Conservation (phyloP, 345 rosid species). For the Salix caprea region DNA sequence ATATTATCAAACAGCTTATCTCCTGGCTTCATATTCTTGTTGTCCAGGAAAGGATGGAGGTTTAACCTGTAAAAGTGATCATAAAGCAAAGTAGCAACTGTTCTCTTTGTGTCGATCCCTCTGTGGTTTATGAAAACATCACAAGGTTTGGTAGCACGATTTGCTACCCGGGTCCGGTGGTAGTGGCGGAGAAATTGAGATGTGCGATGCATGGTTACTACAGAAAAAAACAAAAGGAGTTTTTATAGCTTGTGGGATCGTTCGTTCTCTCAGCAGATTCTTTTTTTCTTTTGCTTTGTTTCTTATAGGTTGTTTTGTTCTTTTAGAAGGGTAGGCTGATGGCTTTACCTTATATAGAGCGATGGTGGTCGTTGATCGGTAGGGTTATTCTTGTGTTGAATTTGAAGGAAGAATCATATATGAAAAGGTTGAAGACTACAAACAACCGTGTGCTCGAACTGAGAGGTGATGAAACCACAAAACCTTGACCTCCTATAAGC, state of each 20-base stretch:
- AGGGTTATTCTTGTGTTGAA: conserved; percentile 1
- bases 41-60: conserved; percentile 58
- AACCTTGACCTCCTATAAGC: conserved; percentile 2
- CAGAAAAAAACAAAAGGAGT: no score
- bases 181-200: conserved; percentile 12
- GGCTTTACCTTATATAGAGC: neutral
- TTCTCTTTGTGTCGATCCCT: conserved; percentile 62
- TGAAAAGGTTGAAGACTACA: neutral
- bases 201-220: conserved; percentile 22
- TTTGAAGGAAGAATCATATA: neutral
- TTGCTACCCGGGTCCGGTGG: conserved; percentile 6
- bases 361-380: neutral
- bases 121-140: conserved; percentile 76
- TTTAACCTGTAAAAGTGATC: conserved; percentile 41
- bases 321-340: no score
- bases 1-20: conserved; percentile 65
- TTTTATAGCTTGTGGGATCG: no score
- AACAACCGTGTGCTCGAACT: neutral
- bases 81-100: conserved; percentile 52
- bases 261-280: neutral
- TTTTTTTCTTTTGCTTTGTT: neutral
- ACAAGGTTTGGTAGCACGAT: conserved; percentile 18
- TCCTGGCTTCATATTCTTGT: conserved; percentile 73
- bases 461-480: neutral
- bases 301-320: neutral